These are phyloP conservation scores for Carex scoparia DNA, from an alignment of 176 grass and related monocot genomes.

Conservation along the genomic window DNA sequence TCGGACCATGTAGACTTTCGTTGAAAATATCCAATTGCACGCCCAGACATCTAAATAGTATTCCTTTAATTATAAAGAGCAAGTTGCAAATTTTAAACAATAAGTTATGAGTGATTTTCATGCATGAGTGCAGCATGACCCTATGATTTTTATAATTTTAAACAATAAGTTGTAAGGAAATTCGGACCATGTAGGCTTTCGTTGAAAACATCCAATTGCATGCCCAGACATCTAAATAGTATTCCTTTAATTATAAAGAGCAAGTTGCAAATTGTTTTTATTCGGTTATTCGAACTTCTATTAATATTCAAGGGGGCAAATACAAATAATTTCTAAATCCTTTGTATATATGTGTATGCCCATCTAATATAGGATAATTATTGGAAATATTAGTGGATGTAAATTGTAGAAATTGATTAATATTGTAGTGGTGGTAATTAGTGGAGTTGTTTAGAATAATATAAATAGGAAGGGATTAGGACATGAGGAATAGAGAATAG, in stretches of 20 bases:
- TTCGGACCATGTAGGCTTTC: background rate
- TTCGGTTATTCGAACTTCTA: background rate
- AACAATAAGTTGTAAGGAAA: background rate
- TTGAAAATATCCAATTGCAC: background rate
- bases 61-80: background rate
- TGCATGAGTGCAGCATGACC: too few species aligned
- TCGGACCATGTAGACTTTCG: background rate
- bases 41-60: background rate
- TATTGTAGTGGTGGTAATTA: too few species aligned
- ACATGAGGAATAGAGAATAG: too few species aligned
- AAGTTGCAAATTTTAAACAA: background rate
- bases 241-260: background rate
- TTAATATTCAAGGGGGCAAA: background rate
- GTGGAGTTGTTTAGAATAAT: too few species aligned
- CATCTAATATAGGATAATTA: too few species aligned
- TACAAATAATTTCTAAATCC: too few species aligned
- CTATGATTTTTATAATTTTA: too few species aligned
- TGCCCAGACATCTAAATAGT: background rate
- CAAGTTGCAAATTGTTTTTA: background rate
- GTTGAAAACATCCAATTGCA: background rate
- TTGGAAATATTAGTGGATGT: too few species aligned
- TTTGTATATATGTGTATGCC: too few species aligned
- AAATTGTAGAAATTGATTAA: too few species aligned
- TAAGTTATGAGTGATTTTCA: too few species aligned
- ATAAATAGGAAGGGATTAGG: too few species aligned